A percentile compares a stretch with the other conserved stretches of the same genome.
Conservation (phyloP, 1,139 yeast genomes). For the Pichia sp. region DNA sequence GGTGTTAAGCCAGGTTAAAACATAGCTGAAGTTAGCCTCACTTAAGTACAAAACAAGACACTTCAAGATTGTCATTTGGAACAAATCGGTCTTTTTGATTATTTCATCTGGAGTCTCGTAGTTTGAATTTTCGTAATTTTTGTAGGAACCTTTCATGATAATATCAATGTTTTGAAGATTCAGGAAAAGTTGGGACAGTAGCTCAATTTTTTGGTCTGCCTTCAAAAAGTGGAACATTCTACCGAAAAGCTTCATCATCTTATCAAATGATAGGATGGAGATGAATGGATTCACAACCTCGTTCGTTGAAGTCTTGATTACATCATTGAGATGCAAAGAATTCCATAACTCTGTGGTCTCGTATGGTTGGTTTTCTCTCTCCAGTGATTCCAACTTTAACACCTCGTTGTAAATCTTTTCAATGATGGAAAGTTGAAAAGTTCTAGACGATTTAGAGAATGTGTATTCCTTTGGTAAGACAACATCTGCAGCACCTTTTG, state of each 20-base stretch:
- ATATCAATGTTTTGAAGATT: constrained; percentile 79
- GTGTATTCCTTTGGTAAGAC: constrained; percentile 29
- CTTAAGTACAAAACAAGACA: constrained; percentile 81
- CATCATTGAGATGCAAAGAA: constrained; percentile 60
- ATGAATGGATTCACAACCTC: constrained; percentile 74
- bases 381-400: constrained; percentile 75
- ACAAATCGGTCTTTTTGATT: constrained; percentile 67
- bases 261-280: constrained; percentile 77
- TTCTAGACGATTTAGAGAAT: constrained; percentile 31
- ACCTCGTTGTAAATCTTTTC: constrained; percentile 79
- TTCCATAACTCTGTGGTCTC: constrained; percentile 69
- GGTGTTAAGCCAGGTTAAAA: constrained; percentile 73
- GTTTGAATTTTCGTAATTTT: constrained; percentile 44
- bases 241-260: constrained; percentile 84
- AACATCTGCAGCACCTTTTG: constrained; percentile 10
- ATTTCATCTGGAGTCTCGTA: constrained; percentile 49
- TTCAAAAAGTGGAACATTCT: constrained; percentile 81
- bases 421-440: constrained; percentile 46
- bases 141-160: constrained; percentile 72
- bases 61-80: constrained; percentile 79
- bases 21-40: constrained; percentile 76
- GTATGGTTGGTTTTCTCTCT: constrained; percentile 58
- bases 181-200: constrained; percentile 75
- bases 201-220: constrained; percentile 72
- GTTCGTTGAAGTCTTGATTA: constrained; percentile 39